These are phyloP conservation scores for Cystofilobasidium macerans DNA, from an alignment of 768 basidiomycete species.

Conservation along the genomic window DNA sequence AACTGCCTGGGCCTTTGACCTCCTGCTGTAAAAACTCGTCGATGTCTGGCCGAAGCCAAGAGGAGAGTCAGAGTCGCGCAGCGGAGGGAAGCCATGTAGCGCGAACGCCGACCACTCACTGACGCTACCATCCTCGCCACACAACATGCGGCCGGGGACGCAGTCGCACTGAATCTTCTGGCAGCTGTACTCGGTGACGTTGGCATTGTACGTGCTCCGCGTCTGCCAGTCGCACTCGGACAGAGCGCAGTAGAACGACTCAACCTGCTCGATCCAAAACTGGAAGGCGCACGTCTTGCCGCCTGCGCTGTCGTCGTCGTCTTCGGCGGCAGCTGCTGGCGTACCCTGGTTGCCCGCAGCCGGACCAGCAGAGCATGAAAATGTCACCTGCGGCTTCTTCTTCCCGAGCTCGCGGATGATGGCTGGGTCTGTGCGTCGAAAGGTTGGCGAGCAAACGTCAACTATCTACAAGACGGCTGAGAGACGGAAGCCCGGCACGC, in stretches of 20 bases:
- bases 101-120: constrained; percentile 32
- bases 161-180: constrained; percentile 78
- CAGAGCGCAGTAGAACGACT: constrained; percentile 90
- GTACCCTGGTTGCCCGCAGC: constrained; percentile 32
- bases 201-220: constrained; percentile 46
- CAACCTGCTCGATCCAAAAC: constrained; percentile 91
- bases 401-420: constrained; percentile 26
- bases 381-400: constrained; percentile 83
- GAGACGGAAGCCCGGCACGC: no score
- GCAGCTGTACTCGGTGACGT: constrained; percentile 68
- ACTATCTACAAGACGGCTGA: no score
- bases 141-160: constrained; percentile 86
- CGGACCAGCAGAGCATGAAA: constrained; percentile 53
- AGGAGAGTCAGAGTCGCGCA: background rate
- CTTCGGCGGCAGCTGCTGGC: background rate
- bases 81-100: background rate
- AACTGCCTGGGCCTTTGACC: constrained; percentile 80
- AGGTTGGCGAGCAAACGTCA: no score
- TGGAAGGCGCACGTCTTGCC: constrained; percentile 74
- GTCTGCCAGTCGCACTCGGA: constrained; percentile 49
- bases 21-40: constrained; percentile 80
- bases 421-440: constrained; percentile 16
- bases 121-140: constrained; percentile 86
- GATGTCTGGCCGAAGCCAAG: constrained; percentile 48
- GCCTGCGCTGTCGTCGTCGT: constrained; percentile 41